Conservation (phyloP, 2,329 filamentous ascomycete genomes). For the Epichloe uncinata region DNA sequence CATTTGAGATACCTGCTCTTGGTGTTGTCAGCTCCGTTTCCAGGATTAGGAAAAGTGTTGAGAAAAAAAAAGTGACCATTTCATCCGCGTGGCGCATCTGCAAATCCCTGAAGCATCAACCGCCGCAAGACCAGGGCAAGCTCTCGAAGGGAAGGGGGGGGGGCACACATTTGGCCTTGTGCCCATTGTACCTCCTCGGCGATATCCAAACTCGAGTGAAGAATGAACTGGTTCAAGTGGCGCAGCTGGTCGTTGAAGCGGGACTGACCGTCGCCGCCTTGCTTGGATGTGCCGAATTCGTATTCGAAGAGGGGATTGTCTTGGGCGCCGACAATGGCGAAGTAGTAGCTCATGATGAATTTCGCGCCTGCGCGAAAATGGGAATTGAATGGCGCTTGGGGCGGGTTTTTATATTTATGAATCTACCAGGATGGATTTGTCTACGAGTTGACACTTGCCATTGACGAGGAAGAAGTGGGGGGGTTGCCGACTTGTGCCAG, state of each 20-base stretch:
- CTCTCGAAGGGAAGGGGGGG: no score
- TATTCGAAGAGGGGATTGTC: constrained; percentile 95
- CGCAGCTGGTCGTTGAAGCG: constrained; percentile 80
- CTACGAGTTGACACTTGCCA: no score
- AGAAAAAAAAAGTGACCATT: neutral
- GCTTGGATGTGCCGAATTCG: constrained; percentile 93
- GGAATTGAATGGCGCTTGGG: neutral
- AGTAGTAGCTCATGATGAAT: constrained; percentile 85
- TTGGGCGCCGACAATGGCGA: constrained; percentile 87
- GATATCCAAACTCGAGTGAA: constrained; percentile 86
- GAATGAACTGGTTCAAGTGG: constrained; percentile 94
- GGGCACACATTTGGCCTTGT: constrained; percentile 60
- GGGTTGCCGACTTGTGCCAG: neutral
- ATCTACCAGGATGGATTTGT: no score
- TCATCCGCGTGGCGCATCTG: no score
- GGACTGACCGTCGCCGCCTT: constrained; percentile 82
- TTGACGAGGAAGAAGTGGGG: no score
- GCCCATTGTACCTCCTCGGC: constrained; percentile 96
- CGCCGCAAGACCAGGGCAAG: neutral
- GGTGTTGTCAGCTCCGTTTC: neutral
- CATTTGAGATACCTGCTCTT: constrained; percentile 78
- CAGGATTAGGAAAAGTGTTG: neutral
- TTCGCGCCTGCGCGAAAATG: constrained; percentile 1
- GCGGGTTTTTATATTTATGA: neutral
- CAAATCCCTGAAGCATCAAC: no score